These are phyloP conservation scores for Fusarium nelsonii DNA, from an alignment of 2,329 filamentous ascomycete genomes.

Conservation along the genomic window DNA sequence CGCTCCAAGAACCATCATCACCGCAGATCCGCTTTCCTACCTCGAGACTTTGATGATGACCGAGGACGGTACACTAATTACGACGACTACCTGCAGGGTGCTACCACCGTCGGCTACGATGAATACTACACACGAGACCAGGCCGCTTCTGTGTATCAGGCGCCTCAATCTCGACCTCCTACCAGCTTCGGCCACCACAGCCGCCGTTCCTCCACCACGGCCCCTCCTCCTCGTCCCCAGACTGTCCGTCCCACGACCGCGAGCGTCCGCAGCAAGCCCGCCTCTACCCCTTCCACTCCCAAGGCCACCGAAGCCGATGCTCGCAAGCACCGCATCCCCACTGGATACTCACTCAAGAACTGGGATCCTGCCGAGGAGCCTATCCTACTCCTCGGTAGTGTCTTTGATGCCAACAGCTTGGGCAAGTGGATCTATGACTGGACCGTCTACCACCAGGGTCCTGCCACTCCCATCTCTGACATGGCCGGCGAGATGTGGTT, in stretches of 20 bases:
- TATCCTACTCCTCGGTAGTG: constrained; percentile 92
- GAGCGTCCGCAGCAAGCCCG: constrained; percentile 43
- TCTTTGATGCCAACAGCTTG: constrained; percentile 96
- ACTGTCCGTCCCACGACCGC: constrained; percentile 63
- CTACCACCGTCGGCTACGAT: constrained; percentile 50
- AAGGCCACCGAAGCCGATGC: constrained; percentile 72
- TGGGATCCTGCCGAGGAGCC: constrained; percentile 96
- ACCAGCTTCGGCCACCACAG: constrained; percentile 60
- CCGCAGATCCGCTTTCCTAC: constrained; percentile 52
- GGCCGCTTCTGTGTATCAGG: constrained; percentile 53
- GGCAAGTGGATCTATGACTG: constrained; percentile 99
- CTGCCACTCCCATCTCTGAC: constrained; percentile 85
- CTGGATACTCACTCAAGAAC: constrained; percentile 95
- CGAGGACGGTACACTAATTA: constrained; percentile 70
- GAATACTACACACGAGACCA: constrained; percentile 54
- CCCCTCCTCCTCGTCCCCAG: constrained; percentile 65
- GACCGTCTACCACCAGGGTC: constrained; percentile 91
- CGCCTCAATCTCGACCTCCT: constrained; percentile 56
- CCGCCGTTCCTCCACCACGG: constrained; percentile 63
- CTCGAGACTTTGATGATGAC: constrained; percentile 61
- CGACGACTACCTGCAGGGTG: constrained; percentile 67
- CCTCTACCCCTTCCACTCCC: constrained; percentile 52
- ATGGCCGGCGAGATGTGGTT: constrained; percentile 97
- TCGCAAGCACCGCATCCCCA: constrained; percentile 78
- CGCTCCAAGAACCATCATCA: constrained; percentile 53